Percentiles rank a stretch among this genome's conserved stretches.
phyloP scores from a whole-genome alignment of 2,329 filamentous ascomycete genomes.

The Pezizomycotina sp. region DNA sequence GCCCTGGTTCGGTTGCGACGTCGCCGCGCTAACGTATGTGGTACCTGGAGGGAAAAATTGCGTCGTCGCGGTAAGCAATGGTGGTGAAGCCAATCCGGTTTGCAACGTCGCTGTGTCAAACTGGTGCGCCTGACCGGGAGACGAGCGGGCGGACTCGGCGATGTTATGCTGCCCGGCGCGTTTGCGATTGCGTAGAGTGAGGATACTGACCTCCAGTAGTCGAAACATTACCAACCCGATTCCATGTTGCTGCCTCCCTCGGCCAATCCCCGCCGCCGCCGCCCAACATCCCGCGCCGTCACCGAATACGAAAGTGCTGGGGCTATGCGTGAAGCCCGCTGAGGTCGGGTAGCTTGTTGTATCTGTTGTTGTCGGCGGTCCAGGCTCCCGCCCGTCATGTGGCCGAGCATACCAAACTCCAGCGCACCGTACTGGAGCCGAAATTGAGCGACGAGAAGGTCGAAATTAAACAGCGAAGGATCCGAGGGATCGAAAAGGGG shows the following conservation, averaged over 20 bases:
- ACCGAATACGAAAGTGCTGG: too few species aligned
- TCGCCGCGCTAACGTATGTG: slow-evolving; percentile 16
- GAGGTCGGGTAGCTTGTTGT: too few species aligned
- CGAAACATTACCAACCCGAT: too few species aligned
- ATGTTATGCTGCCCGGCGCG: slow-evolving; percentile 20
- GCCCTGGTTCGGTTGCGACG: slow-evolving; percentile 21
- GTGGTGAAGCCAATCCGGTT: slow-evolving; percentile 25
- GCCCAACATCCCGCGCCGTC: too few species aligned
- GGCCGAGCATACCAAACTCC: slow-evolving; percentile 89
- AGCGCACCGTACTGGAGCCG: slow-evolving; percentile 89
- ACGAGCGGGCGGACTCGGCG: slow-evolving; percentile 19
- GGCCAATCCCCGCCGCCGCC: too few species aligned
- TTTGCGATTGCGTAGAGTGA: slow-evolving; percentile 22
- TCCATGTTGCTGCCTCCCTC: too few species aligned
- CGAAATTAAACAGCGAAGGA: slow-evolving; percentile 85
- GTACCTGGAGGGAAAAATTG: slow-evolving; percentile 24
- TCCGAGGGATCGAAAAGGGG: slow-evolving; percentile 71
- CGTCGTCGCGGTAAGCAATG: slow-evolving; percentile 19
- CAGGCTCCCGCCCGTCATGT: slow-evolving; percentile 85
- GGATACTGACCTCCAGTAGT: too few species aligned
- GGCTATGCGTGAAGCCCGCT: too few species aligned
- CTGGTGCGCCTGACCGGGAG: slow-evolving; percentile 32
- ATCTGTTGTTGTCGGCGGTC: too few species aligned
- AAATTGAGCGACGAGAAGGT: slow-evolving; percentile 84
- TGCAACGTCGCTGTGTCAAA: slow-evolving; percentile 39